These are phyloP conservation scores for Aeminium ludgeri DNA, from an alignment of 495 filamentous ascomycete species.

Conservation along the genomic window DNA sequence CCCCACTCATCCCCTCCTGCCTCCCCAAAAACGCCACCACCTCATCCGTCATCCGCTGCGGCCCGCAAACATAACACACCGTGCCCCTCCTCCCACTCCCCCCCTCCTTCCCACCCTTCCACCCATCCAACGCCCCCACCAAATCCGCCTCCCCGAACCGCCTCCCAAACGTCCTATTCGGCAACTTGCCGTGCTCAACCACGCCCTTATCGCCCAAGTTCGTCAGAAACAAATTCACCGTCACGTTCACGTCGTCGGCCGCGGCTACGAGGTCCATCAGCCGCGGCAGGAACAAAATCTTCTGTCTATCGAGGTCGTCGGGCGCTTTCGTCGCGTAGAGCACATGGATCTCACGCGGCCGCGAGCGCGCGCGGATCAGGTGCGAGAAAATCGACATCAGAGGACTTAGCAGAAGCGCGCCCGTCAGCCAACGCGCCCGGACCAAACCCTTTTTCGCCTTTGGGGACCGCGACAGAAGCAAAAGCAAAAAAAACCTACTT, in stretches of 20 bases:
- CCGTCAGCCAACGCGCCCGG: too few species aligned
- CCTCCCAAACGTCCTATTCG: conserved; percentile 9
- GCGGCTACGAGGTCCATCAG: conserved; percentile 16
- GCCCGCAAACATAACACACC: conserved; percentile 65
- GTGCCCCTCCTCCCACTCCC: conserved; percentile 30
- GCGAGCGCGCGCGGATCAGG: conserved; percentile 14
- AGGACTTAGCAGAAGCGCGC: conserved; percentile 15
- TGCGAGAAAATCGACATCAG: conserved; percentile 27
- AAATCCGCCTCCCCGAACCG: conserved; percentile 12
- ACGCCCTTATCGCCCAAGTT: conserved; percentile 2
- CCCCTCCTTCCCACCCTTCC: conserved; percentile 28
- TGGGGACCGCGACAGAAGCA: conserved; percentile 7
- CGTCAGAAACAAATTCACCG: conserved; percentile 12
- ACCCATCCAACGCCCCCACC: conserved; percentile 11
- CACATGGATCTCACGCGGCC: conserved; percentile 18
- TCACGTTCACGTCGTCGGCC: conserved; percentile 7
- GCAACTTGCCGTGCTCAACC: conserved; percentile 11
- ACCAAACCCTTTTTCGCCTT: too few species aligned
- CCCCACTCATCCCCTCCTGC: conserved; percentile 35
- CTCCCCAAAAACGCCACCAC: conserved; percentile 39
- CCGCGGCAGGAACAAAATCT: conserved; percentile 23
- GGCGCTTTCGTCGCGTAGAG: conserved; percentile 22
- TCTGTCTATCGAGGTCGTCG: conserved; percentile 5
- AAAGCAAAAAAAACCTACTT: conserved; percentile 38
- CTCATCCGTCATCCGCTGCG: conserved; percentile 64